phyloP scores from a whole-genome alignment of 2,329 filamentous ascomycete genomes.

The Zymoseptoria pseudotritici region DNA sequence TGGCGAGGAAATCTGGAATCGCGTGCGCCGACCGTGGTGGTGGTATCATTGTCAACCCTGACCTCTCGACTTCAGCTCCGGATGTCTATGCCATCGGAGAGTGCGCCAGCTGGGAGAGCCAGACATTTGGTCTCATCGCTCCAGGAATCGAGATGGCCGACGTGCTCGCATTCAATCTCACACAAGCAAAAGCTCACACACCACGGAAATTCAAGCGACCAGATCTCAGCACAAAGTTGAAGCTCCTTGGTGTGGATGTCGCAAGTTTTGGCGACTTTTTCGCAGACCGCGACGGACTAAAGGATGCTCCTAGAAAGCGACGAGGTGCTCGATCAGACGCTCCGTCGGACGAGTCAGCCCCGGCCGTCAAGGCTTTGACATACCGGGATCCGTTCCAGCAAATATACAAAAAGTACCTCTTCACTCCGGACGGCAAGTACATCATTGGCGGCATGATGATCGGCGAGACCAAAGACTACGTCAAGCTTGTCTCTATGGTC shows the following conservation, averaged over 20 bases:
- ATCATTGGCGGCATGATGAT: conserved; percentile 97
- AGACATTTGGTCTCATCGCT: conserved; percentile 82
- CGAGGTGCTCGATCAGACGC: conserved; percentile 26
- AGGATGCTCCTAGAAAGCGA: conserved; percentile 57
- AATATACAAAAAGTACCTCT: conserved; percentile 90
- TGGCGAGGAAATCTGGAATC: conserved; percentile 64
- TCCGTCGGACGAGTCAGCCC: conserved; percentile 32
- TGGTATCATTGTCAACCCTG: conserved; percentile 62
- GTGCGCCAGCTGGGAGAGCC: conserved; percentile 80
- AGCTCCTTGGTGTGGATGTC: conserved; percentile 82
- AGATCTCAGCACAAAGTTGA: conserved; percentile 85
- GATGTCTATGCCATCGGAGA: conserved; percentile 85
- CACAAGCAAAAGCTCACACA: conserved; percentile 66
- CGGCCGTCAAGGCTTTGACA: conserved; percentile 70
- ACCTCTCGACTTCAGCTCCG: conserved; percentile 60
- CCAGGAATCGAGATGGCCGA: conserved; percentile 91
- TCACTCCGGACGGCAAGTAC: conserved; percentile 83
- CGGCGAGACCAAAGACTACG: conserved; percentile 81
- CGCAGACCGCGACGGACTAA: conserved; percentile 75
- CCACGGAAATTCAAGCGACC: conserved; percentile 68
- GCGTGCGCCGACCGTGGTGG: conserved; percentile 65
- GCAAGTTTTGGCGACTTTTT: conserved; percentile 94
- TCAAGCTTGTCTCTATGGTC: conserved; percentile 81
- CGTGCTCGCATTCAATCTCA: conserved; percentile 83
- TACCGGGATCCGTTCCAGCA: conserved; percentile 85